These are phyloP conservation scores for Mucor irregularis DNA, from an alignment of 371 early-diverging fungal species.

Conservation along the genomic window DNA sequence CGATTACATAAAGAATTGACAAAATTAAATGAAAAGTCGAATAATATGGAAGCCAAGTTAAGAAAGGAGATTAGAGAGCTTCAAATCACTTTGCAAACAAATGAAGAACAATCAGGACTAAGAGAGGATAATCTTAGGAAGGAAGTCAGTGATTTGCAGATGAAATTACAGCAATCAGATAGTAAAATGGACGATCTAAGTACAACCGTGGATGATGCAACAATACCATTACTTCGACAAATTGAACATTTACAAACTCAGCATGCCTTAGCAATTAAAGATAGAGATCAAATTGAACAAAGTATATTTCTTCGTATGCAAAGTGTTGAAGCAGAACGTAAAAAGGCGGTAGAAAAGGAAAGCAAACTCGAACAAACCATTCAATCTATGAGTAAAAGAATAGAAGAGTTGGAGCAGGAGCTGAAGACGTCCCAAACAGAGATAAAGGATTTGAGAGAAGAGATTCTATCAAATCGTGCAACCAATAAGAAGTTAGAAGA, in stretches of 20 bases:
- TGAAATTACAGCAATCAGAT: slow-evolving; percentile 60
- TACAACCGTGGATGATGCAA: slow-evolving; percentile 55
- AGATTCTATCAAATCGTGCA: slow-evolving; percentile 26
- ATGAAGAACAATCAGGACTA: slow-evolving; percentile 62
- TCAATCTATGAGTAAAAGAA: slow-evolving; percentile 3
- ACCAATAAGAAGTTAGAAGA: slow-evolving; percentile 29
- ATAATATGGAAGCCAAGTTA: slow-evolving; percentile 36
- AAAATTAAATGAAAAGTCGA: slow-evolving; percentile 37
- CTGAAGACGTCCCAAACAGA: slow-evolving; percentile 25
- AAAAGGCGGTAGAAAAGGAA: slow-evolving; percentile 26
- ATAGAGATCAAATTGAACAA: slow-evolving; percentile 70
- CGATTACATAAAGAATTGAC: slow-evolving; percentile 57
- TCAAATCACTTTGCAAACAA: slow-evolving; percentile 55
- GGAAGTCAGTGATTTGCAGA: slow-evolving; percentile 59
- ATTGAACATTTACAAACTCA: slow-evolving; percentile 72
- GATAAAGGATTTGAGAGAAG: slow-evolving; percentile 20
- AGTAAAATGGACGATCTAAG: slow-evolving; percentile 61
- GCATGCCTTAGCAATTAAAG: slow-evolving; percentile 52
- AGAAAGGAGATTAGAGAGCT: slow-evolving; percentile 64
- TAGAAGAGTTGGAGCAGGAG: slow-evolving; percentile 29
- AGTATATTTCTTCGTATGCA: slow-evolving; percentile 52
- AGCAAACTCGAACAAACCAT: slow-evolving; percentile 5
- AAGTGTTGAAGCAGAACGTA: slow-evolving; percentile 46
- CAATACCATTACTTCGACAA: slow-evolving; percentile 66
- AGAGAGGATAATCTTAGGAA: slow-evolving; percentile 62